Evolutionary conservation across 495 filamentous ascomycete species (phyloP).

Genomic region (Xylaria telfairii): DNA sequence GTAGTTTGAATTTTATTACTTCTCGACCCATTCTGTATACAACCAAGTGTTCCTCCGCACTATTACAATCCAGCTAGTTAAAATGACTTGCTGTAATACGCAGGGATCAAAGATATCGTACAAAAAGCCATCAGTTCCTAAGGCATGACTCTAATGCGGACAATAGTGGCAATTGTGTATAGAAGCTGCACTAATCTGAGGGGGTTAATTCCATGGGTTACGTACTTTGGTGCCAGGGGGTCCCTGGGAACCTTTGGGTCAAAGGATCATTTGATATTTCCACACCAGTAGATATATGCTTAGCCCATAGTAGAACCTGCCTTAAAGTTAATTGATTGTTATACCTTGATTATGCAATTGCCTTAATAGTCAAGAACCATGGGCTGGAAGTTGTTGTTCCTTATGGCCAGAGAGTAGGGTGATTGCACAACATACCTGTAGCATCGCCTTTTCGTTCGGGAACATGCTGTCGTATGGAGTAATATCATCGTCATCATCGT

Average conservation of each 20-base stretch:
- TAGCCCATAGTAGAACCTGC: neutral
- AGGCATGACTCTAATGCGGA: too few species aligned
- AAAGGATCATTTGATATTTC: neutral
- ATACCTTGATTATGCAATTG: neutral
- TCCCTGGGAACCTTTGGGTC: neutral
- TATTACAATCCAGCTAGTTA: neutral
- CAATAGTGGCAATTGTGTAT: too few species aligned
- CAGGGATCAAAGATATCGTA: neutral
- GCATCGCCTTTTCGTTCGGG: neutral
- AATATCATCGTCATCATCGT: neutral
- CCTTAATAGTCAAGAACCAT: neutral
- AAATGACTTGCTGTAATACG: neutral
- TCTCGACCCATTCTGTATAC: neutral
- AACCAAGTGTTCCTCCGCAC: neutral
- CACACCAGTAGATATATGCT: neutral
- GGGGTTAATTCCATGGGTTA: neutral
- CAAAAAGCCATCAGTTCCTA: too few species aligned
- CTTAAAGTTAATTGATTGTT: neutral
- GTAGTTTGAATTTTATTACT: neutral
- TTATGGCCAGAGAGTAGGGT: neutral
- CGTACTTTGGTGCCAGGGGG: neutral
- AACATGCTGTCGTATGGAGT: neutral
- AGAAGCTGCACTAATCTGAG: too few species aligned
- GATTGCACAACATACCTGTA: neutral
- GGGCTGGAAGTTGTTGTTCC: neutral